These are phyloP conservation scores for Tolypocladium ovalisporum DNA, from an alignment of 2,329 filamentous ascomycete genomes.

Conservation along the genomic window DNA sequence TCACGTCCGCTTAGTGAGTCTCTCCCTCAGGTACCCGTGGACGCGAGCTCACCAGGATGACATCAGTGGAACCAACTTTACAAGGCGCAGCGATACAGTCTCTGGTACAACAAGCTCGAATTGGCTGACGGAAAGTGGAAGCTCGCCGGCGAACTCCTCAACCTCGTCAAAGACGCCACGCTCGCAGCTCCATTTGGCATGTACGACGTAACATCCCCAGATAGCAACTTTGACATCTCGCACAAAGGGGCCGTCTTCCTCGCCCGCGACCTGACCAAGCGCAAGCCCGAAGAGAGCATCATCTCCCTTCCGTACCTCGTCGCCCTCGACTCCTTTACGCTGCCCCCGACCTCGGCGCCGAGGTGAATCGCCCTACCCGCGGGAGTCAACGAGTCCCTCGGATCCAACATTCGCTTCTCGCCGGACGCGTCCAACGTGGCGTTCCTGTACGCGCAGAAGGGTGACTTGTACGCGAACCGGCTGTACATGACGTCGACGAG, in stretches of 20 bases:
- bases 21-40: accelerated
- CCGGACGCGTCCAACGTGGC: slow-evolving; percentile 24
- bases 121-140: slow-evolving; percentile 16
- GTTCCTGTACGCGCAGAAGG: slow-evolving; percentile 18
- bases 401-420: slow-evolving; percentile 21
- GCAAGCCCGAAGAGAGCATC: slow-evolving; percentile 3
- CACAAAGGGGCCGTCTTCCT: slow-evolving; percentile 23
- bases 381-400: slow-evolving; percentile 1
- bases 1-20: slow-evolving; percentile 20
- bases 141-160: slow-evolving; percentile 17
- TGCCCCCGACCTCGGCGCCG: slow-evolving; percentile 10
- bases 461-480: slow-evolving; percentile 12
- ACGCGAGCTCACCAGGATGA: background rate
- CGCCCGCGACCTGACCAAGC: slow-evolving; percentile 9
- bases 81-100: slow-evolving; percentile 17
- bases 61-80: slow-evolving; percentile 20
- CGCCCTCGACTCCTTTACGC: slow-evolving; percentile 19
- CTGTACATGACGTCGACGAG: slow-evolving; percentile 18
- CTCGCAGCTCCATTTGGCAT: slow-evolving; percentile 20
- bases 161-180: slow-evolving; percentile 17
- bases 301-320: slow-evolving; percentile 20
- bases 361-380: slow-evolving; percentile 11
- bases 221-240: slow-evolving; percentile 20
- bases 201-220: slow-evolving; percentile 12
- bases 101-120: slow-evolving; percentile 27